Evolutionary conservation across 176 grass and related monocot genomes (phyloP), one percentile per base, ranked within the genome.

Genomic region (Eragrostis nindensis): DNA sequence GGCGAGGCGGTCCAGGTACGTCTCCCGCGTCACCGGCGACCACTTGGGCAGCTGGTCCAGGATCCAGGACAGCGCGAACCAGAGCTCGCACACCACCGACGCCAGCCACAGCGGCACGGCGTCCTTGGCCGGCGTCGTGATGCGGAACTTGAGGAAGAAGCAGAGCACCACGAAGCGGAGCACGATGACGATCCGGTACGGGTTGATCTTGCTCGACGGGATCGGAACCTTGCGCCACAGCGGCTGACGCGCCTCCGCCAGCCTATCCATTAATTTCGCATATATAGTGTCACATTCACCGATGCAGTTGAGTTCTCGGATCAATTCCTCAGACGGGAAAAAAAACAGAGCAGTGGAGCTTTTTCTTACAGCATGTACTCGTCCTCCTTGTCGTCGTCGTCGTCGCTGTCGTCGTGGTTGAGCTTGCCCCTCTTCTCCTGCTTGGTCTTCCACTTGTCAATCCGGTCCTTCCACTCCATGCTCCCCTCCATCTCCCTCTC

Each of bases 21-120:
- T 98, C 90, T 98, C 90, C 3, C 96, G 88, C 41, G 84, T 93
- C 14, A 98, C 87, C 3, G 96, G 96, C 9, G 87, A 87, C 92
- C 96, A 98, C 86, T 98, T 98, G 84, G 96, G 96, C 1, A 98
- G 90, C 85, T 98, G 95, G 71, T 98, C 95, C 5, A 98, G 95
- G 84, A 98, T 95, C 95, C 95, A 98, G 5, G 95, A 95, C 18
- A 98, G 88, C 45, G 95, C 95, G 79, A 98, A 98, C 95, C 95
- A 98, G 32, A 98, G 83, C 92, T 98, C 95, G 84, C 95, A 98
- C 55, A 95, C 76, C 21, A 98, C 92, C 0, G 95, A 95, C 0
- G 85, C 83, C 29, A 98, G 85, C 95, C 95, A 98, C 26, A 93
- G 92, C 36, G 90, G 74, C 55, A 90, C 80, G 18, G 95, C 95